phyloP scores from a whole-genome alignment of 2,329 filamentous ascomycete species.

The Colletotrichum spinosum region DNA sequence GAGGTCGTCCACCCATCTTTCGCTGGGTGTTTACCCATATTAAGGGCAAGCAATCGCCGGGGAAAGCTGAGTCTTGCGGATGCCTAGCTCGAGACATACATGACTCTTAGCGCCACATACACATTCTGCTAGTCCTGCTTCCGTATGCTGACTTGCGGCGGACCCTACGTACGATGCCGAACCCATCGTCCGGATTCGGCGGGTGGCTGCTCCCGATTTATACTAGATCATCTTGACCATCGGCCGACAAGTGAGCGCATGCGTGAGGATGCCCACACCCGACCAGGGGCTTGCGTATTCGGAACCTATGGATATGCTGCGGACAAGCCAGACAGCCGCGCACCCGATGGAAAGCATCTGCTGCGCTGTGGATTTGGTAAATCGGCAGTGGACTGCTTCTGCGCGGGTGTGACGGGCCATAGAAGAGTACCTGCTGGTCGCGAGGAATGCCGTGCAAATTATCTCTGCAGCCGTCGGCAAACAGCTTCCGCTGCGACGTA shows the following conservation, averaged over 20 bases:
- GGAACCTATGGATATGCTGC: no score
- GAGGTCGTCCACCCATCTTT: no score
- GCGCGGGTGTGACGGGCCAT: not conserved
- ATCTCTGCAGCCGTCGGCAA: not conserved
- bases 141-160: conserved; percentile 8
- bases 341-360: no score
- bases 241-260: not conserved
- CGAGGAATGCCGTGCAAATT: not conserved
- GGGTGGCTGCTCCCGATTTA: not conserved
- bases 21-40: conserved; percentile 9
- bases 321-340: no score
- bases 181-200: conserved; percentile 34
- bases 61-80: conserved; percentile 13
- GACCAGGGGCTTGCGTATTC: no score
- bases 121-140: conserved; percentile 20
- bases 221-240: conserved; percentile 8
- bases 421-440: not conserved
- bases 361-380: no score
- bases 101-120: conserved; percentile 14
- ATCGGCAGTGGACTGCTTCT: not conserved
- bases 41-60: not conserved
- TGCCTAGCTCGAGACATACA: conserved; percentile 22
- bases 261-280: not conserved
- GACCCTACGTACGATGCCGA: conserved; percentile 14
- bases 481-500: not conserved